Evolutionary conservation across 2,329 filamentous ascomycete species (phyloP).

Genomic region (Neocucurbitaria cava): DNA sequence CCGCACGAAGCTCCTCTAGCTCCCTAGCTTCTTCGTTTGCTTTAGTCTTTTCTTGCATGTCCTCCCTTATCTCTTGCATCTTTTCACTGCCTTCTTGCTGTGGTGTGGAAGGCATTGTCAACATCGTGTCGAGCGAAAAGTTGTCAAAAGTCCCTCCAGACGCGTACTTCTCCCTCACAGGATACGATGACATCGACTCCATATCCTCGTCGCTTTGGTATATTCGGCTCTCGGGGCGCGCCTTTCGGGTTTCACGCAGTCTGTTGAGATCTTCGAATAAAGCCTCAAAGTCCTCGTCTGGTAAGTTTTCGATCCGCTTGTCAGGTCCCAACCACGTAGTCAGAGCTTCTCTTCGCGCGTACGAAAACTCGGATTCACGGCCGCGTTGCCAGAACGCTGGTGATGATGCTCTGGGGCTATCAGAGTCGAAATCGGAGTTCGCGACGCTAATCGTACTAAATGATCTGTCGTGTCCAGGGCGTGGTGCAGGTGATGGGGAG

Average conservation of each 20-base stretch:
- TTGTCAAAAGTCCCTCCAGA: conserved; percentile 95
- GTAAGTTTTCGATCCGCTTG: conserved; percentile 87
- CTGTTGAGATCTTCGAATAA: conserved; percentile 94
- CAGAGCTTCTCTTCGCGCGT: conserved; percentile 91
- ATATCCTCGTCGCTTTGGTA: conserved; percentile 78
- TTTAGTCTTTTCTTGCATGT: conserved; percentile 69
- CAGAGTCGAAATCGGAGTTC: conserved; percentile 75
- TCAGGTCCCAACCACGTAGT: conserved; percentile 87
- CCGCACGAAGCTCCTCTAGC: conserved; percentile 77
- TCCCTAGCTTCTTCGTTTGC: conserved; percentile 46
- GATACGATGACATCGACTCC: conserved; percentile 88
- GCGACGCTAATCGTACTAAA: conserved; percentile 71
- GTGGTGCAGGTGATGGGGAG: conserved; percentile 67
- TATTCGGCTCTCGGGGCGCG: conserved; percentile 63
- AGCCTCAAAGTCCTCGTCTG: conserved; percentile 91
- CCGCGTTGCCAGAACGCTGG: conserved; percentile 72
- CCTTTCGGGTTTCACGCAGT: conserved; percentile 83
- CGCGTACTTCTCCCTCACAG: conserved; percentile 91
- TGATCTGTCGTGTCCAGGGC: conserved; percentile 76
- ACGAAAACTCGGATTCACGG: conserved; percentile 91
- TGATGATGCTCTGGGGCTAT: conserved; percentile 78
- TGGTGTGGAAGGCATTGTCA: conserved; percentile 95
- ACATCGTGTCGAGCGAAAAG: conserved; percentile 89
- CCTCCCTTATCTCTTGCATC: conserved; percentile 76
- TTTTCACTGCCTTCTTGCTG: conserved; percentile 79